A percentile compares a stretch with the other conserved stretches of the same genome.
Conservation (phyloP, 2,329 filamentous ascomycete genomes). For the Colletotrichum plurivorum region DNA sequence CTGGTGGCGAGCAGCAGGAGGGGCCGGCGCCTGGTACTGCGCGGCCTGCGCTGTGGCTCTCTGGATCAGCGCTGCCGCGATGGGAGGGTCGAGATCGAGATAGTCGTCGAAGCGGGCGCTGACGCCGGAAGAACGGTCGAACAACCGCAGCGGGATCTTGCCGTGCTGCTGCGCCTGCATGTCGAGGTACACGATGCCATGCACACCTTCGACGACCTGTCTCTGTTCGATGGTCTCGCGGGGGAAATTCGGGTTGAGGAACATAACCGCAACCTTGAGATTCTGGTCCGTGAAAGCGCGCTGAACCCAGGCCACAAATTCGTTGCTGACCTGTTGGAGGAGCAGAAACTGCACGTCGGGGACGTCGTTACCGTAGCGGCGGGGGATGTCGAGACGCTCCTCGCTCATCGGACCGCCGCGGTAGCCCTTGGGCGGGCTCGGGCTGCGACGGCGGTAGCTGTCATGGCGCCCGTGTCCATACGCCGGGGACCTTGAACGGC, state of each 20-base stretch:
- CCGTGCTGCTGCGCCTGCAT: constrained; percentile 76
- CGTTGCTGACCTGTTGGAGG: constrained; percentile 81
- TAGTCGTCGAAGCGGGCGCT: constrained; percentile 90
- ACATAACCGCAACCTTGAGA: constrained; percentile 83
- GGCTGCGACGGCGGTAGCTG: constrained; percentile 77
- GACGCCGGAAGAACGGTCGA: constrained; percentile 82
- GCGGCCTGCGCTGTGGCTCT: constrained; percentile 76
- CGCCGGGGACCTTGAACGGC: constrained; percentile 78
- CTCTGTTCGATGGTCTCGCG: constrained; percentile 80
- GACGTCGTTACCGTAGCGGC: constrained; percentile 80
- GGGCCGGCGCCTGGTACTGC: constrained; percentile 42
- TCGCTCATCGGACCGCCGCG: constrained; percentile 63
- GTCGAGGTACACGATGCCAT: constrained; percentile 85
- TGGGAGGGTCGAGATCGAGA: constrained; percentile 81
- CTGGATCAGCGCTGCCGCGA: constrained; percentile 85
- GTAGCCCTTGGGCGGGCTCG: constrained; percentile 69
- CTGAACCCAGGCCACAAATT: constrained; percentile 89
- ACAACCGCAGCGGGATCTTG: constrained; percentile 86
- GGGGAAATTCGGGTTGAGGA: constrained; percentile 81
- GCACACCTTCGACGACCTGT: constrained; percentile 90
- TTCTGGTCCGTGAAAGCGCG: constrained; percentile 79
- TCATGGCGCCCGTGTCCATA: constrained; percentile 61
- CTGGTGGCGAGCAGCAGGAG: constrained; percentile 18
- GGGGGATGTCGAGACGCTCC: constrained; percentile 79
- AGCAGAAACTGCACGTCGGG: constrained; percentile 93